phyloP scores from a whole-genome alignment of 257 asterid genomes.

The Jacaranda copaia region DNA sequence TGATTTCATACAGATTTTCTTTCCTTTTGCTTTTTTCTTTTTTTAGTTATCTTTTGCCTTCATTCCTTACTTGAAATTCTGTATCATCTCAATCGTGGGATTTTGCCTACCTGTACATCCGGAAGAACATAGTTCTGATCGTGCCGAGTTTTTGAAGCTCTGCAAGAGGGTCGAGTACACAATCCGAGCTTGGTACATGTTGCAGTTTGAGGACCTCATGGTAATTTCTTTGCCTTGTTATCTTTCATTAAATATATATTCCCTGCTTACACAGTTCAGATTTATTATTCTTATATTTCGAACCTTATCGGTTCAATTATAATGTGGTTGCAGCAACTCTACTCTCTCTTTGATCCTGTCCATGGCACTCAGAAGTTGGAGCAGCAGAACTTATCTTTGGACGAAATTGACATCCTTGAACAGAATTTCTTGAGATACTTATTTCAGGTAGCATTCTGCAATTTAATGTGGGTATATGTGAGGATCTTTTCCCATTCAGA shows the following conservation, averaged over 20 bases:
- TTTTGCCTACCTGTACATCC: constrained; percentile 12
- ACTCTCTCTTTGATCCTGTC: constrained; percentile 96
- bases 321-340: constrained; percentile 79
- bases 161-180: constrained; percentile 98
- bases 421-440: constrained; percentile 84
- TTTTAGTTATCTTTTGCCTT: neutral
- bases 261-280: neutral
- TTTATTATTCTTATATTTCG: neutral
- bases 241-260: constrained; percentile 1
- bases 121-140: constrained; percentile 88
- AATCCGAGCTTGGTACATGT: constrained; percentile 94
- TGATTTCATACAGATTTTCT: constrained; percentile 10
- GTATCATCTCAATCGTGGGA: neutral
- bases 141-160: constrained; percentile 90
- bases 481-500: constrained; percentile 11
- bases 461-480: neutral
- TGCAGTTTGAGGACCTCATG: constrained; percentile 99
- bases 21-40: too few relatives aligned
- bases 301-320: constrained; percentile 7
- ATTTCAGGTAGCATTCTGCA: constrained; percentile 69
- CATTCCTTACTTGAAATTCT: neutral
- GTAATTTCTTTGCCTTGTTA: constrained; percentile 43
- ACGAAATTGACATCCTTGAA: constrained; percentile 83
- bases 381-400: constrained; percentile 83
- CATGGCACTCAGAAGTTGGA: constrained; percentile 83